Conservation (phyloP, 2,329 filamentous ascomycete species). For the Monosporascus sp. region DNA sequence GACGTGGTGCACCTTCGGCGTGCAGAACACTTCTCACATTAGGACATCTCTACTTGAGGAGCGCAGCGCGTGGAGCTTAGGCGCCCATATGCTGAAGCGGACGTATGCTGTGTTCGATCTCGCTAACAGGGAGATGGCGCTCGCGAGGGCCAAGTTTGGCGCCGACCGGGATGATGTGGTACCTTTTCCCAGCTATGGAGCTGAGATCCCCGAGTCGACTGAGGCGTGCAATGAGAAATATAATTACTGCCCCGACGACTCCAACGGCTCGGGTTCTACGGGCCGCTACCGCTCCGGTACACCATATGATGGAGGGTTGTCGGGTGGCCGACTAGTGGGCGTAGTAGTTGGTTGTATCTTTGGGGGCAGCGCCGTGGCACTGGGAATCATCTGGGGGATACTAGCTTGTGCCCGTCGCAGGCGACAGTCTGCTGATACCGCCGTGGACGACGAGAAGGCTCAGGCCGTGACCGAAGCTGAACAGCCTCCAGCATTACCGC, state of each 20-base stretch:
- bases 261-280: not conserved
- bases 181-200: slow-evolving; percentile 19
- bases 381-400: not conserved
- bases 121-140: slow-evolving; percentile 24
- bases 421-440: not conserved
- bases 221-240: not conserved
- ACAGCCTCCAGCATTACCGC: not conserved
- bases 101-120: slow-evolving; percentile 28
- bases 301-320: not conserved
- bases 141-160: slow-evolving; percentile 23
- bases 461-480: not conserved
- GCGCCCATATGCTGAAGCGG: slow-evolving; percentile 22
- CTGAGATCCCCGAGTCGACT: slow-evolving; percentile 20
- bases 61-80: slow-evolving; percentile 11
- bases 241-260: not conserved
- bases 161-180: slow-evolving; percentile 16
- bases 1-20: slow-evolving; percentile 23
- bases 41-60: not conserved
- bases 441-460: not conserved
- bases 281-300: no score
- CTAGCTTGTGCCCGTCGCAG: not conserved
- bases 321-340: not conserved
- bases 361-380: not conserved
- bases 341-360: not conserved
- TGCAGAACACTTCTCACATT: slow-evolving; percentile 18